These are phyloP conservation scores for Musa beccarii DNA, from an alignment of 176 grass and related monocot species.

Conservation along the genomic window DNA sequence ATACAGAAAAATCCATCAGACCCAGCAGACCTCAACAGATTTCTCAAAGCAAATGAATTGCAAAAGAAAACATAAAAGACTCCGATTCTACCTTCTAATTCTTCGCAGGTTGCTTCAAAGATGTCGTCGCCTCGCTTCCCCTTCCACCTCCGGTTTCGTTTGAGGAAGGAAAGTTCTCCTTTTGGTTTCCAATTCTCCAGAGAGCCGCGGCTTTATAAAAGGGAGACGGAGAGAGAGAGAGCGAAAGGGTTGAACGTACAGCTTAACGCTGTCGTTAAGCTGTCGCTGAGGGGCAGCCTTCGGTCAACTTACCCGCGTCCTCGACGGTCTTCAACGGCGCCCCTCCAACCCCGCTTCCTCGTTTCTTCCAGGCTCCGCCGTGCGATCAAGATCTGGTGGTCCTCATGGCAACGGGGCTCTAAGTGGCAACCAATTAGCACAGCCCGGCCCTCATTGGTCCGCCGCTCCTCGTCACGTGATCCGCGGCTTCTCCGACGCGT, in stretches of 20 bases:
- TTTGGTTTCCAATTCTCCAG: background rate
- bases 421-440: background rate
- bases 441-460: background rate
- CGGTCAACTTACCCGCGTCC: background rate
- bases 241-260: background rate
- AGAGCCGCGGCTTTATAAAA: background rate
- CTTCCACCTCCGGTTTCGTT: background rate
- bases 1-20: background rate
- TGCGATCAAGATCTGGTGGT: background rate
- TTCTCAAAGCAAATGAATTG: background rate
- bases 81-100: background rate
- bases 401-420: background rate
- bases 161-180: background rate
- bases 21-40: background rate
- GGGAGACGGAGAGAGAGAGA: background rate
- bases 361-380: background rate
- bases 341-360: background rate
- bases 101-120: background rate
- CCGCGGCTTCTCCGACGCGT: background rate
- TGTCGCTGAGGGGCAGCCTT: background rate
- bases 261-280: background rate
- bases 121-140: background rate
- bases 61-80: background rate
- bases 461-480: background rate
- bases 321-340: background rate